These are phyloP conservation scores for Chlamydomonas sphaeroides DNA, from an alignment of 139 green algal species.

Conservation along the genomic window DNA sequence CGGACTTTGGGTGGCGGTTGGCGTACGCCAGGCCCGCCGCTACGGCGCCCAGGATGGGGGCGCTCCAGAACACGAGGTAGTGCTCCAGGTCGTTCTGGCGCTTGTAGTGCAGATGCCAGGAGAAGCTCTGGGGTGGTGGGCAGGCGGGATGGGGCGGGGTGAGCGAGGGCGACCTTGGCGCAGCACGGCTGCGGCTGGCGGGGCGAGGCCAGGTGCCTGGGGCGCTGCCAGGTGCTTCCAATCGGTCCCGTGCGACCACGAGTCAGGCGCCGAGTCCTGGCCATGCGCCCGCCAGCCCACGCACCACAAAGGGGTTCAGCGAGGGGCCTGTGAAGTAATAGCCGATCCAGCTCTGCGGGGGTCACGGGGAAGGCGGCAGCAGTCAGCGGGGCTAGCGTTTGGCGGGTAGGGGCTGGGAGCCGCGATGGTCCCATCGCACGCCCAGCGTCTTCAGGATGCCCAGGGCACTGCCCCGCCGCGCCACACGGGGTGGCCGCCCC, in stretches of 20 bases:
- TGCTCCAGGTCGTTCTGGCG: conserved; percentile 48
- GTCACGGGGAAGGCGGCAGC: too few species aligned
- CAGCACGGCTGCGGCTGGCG: background rate
- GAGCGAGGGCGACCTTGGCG: too few species aligned
- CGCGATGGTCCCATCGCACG: too few species aligned
- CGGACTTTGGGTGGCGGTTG: background rate
- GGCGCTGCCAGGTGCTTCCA: background rate
- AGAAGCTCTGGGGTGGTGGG: conserved; percentile 16
- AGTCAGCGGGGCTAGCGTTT: too few species aligned
- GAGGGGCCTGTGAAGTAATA: conserved; percentile 54
- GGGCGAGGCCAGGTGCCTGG: background rate
- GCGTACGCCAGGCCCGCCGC: conserved; percentile 41
- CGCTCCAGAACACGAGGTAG: conserved; percentile 56
- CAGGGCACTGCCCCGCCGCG: too few species aligned
- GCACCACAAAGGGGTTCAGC: conserved; percentile 59
- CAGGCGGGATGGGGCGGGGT: background rate
- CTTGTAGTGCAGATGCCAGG: conserved; percentile 56
- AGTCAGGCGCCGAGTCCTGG: too few species aligned
- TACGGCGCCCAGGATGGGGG: conserved; percentile 50
- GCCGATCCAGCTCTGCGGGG: conserved; percentile 51
- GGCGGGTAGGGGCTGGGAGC: too few species aligned
- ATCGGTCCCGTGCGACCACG: too few species aligned
- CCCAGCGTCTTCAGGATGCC: too few species aligned
- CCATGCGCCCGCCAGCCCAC: background rate
- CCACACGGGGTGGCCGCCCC: too few species aligned